Base-by-base conservation (phyloP, 345 rosid genomes). In the Hypericum androsaemum region DNA sequence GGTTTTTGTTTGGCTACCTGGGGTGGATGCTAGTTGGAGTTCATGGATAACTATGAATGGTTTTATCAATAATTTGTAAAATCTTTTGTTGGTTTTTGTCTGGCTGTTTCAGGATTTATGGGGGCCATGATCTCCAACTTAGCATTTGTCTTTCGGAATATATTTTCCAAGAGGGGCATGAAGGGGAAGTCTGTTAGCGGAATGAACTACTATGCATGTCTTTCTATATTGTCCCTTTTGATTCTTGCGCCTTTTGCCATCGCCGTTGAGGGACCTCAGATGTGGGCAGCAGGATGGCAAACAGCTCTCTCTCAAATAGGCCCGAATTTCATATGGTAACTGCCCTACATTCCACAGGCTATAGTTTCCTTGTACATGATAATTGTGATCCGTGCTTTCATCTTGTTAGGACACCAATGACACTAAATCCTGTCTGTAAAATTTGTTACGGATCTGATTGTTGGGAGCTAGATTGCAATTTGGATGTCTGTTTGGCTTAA, bases 91-190 rank as follows among this genome's bases (percentile, higher is more conserved):
- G 37, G 40, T 47, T 10, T 10, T 4, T 35, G 12, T 3, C 5
- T 35, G 50, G 47, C 47, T 12, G 6, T 45, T 67, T 62, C 71
- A 67, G 71, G 95, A 67, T 92, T 92, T 52, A 88, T 92, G 99
- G 99, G 99, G 51, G 95, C 97, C 15, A 89, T 89, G 97, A 86
- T 89, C 56, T 89, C 97, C 43, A 89, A 89, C 77, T 64, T 89
- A 71, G 97, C 97, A 37, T 89, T 89, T 57, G 97, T 89, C 41
- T 84, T 89, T 69, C 84, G 97, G 10, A 89, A 89, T 71, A 86
- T 89, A 60, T 89, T 89, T 59, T 89, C 97, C 1, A 89, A 89
- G 90, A 89, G 13, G 63, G 97, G 97, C 65, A 86, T 89, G 97
- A 86, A 81, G 73, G 97, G 97, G 65, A 94, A 88, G 62, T 79